A percentile compares a stretch with the other conserved stretches of the same genome.
Conservation (phyloP, 768 basidiomycete species). For the Tulasnella sp. region DNA sequence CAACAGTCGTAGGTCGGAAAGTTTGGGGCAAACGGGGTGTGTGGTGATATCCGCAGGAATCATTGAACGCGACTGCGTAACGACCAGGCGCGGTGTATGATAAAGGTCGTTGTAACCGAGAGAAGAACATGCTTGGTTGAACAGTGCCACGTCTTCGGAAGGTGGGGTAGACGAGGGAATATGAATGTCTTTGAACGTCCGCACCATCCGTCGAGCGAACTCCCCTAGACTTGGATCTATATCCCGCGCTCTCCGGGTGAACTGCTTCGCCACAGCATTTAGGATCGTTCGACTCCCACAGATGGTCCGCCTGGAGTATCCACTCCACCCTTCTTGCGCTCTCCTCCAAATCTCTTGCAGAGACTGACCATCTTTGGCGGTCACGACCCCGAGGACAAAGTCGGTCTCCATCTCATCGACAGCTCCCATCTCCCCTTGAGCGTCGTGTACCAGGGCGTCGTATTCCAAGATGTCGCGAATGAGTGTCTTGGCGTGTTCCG, state of each 20-base stretch:
- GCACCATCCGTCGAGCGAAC: neutral
- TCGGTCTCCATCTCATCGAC: neutral
- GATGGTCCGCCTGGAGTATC: neutral
- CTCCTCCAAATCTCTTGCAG: neutral
- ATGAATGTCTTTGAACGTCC: neutral
- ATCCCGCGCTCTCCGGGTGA: neutral
- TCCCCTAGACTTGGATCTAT: neutral
- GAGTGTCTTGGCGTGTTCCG: neutral
- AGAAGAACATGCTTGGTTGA: no score
- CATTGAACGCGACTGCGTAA: no score
- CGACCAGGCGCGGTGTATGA: no score
- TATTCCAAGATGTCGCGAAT: neutral
- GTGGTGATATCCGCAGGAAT: neutral
- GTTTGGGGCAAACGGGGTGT: neutral
- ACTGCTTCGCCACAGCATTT: neutral
- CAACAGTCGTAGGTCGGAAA: neutral
- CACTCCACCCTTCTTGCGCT: neutral
- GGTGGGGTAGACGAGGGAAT: no score
- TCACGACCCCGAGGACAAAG: neutral
- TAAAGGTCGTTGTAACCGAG: no score
- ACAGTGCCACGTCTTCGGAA: no score
- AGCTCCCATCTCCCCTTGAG: no score
- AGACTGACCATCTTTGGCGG: neutral
- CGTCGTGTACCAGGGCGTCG: neutral
- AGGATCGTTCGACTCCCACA: neutral